phyloP scores from a whole-genome alignment of 2,329 filamentous ascomycete genomes.

The Capronia coronata region DNA sequence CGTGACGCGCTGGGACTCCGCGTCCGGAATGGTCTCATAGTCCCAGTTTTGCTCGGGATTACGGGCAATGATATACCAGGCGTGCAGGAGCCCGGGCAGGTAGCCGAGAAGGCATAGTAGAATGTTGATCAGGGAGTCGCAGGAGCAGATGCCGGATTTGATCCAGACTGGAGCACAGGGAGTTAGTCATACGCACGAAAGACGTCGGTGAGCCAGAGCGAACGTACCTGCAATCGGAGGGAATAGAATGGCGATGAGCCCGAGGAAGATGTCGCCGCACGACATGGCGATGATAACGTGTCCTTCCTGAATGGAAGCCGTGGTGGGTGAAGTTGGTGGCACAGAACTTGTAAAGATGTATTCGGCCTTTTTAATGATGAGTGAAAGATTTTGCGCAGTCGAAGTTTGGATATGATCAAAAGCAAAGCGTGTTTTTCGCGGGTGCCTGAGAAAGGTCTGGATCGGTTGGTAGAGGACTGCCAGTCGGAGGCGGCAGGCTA shows the following conservation, averaged over 20 bases:
- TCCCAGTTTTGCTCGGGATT: conserved; percentile 69
- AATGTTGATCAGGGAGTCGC: conserved; percentile 91
- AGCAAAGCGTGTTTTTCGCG: too few relatives aligned
- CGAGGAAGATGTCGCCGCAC: conserved; percentile 33
- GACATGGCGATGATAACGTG: conserved; percentile 30
- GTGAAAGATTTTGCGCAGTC: too few relatives aligned
- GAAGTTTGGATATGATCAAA: too few relatives aligned
- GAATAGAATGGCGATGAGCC: conserved; percentile 40
- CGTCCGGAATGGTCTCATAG: conserved; percentile 57
- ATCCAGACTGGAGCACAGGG: conserved; percentile 68
- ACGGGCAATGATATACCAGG: conserved; percentile 96
- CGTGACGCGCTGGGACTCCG: conserved; percentile 55
- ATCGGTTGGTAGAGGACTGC: background rate
- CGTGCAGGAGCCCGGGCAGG: conserved; percentile 82
- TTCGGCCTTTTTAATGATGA: too few relatives aligned
- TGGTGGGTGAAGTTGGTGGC: background rate
- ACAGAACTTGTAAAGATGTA: too few relatives aligned
- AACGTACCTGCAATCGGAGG: conserved; percentile 46
- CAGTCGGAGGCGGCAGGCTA: conserved; percentile 9
- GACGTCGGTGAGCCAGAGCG: background rate
- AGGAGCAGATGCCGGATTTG: conserved; percentile 86
- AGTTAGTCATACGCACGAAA: conserved; percentile 9
- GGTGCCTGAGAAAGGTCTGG: background rate
- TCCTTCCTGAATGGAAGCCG: background rate
- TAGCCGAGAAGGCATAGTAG: conserved; percentile 74